Evolutionary conservation across 2,329 filamentous ascomycete genomes (phyloP).

Genomic region (Myriangium duriaei): DNA sequence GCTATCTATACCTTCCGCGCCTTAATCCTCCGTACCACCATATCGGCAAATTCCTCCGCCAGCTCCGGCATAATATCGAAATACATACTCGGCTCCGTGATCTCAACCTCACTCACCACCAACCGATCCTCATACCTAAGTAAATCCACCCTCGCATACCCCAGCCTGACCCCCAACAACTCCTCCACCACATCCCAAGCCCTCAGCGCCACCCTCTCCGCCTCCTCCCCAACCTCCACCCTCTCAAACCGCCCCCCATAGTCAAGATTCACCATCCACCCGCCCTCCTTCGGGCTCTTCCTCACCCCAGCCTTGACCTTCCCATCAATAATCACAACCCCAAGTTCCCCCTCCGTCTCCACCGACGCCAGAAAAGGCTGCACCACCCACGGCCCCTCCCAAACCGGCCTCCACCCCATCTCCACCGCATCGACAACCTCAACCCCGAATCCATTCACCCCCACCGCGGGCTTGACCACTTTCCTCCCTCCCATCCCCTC

Average conservation of each 20-base stretch:
- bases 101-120: background rate
- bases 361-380: background rate
- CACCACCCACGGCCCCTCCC: background rate
- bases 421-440: background rate
- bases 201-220: background rate
- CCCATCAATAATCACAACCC: background rate
- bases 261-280: background rate
- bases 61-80: background rate
- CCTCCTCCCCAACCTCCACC: background rate
- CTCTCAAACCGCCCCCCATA: background rate
- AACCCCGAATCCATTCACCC: conserved; percentile 2
- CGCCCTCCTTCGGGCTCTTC: background rate
- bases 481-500: conserved; percentile 57
- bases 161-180: background rate
- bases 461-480: conserved; percentile 38
- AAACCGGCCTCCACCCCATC: background rate
- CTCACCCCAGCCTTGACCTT: background rate
- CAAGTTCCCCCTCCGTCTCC: background rate
- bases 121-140: background rate
- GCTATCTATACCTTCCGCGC: too few species aligned
- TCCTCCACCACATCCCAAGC: background rate
- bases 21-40: background rate
- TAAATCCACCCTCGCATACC: background rate
- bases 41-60: background rate
- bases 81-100: background rate